These are phyloP conservation scores for Penicillium bovifimosum DNA, from an alignment of 495 filamentous ascomycete species.

Conservation along the genomic window DNA sequence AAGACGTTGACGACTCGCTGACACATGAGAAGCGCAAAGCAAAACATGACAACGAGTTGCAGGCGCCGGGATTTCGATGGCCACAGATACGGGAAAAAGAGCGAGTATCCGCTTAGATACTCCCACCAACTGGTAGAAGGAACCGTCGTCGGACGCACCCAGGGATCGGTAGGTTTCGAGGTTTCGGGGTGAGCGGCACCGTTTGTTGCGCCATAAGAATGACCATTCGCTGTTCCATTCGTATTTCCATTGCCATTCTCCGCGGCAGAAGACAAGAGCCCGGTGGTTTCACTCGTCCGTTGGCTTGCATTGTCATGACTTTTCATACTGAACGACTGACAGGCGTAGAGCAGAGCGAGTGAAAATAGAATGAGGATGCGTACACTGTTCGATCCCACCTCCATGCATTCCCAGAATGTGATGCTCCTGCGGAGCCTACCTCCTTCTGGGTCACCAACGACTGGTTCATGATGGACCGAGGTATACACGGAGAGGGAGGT, in stretches of 20 bases:
- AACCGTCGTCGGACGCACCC: constrained; percentile 61
- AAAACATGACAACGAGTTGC: constrained; percentile 67
- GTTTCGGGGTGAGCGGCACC: constrained; percentile 32
- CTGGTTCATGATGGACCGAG: constrained; percentile 51
- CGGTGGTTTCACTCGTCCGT: constrained; percentile 47
- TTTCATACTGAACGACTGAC: constrained; percentile 43
- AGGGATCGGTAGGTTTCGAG: constrained; percentile 44
- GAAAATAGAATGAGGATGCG: constrained; percentile 55
- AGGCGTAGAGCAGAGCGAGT: constrained; percentile 54
- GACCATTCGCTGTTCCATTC: constrained; percentile 41
- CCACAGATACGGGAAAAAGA: constrained; percentile 93
- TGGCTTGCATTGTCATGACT: constrained; percentile 18
- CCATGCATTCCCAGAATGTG: constrained; percentile 61
- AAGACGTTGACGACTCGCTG: constrained; percentile 74
- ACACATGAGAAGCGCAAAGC: constrained; percentile 64
- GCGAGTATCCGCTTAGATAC: constrained; percentile 79
- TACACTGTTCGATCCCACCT: constrained; percentile 53
- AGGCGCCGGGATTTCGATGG: constrained; percentile 65
- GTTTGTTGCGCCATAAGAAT: constrained; percentile 47
- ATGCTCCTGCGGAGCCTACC: constrained; percentile 42
- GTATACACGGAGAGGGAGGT: constrained; percentile 59
- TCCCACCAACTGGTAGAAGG: constrained; percentile 80
- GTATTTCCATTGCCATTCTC: constrained; percentile 37
- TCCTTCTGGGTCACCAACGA: constrained; percentile 49
- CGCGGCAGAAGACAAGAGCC: constrained; percentile 40